These are phyloP conservation scores for Climacium dendroides DNA, from an alignment of 225 moss, liverwort and hornwort species.

Conservation along the genomic window DNA sequence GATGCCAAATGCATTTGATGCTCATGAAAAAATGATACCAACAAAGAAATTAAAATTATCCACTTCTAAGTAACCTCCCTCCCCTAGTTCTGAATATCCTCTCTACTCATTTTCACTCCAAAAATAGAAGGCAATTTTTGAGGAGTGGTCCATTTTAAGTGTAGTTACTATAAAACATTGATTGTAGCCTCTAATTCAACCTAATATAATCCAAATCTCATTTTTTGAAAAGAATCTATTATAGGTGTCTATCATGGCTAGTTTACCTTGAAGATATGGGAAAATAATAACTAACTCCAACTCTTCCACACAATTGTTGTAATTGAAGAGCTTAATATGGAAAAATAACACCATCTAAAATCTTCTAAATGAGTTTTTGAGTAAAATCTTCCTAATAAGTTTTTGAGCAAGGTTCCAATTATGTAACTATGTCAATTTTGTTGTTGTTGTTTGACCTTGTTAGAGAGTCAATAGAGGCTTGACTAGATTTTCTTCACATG, in stretches of 20 bases:
- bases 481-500: neutral
- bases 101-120: no score
- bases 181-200: neutral
- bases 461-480: fast-evolving
- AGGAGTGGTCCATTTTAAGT: no score
- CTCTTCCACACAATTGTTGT: fast-evolving
- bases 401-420: fast-evolving
- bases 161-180: no score
- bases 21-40: no score
- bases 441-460: neutral
- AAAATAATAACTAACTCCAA: neutral
- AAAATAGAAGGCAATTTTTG: no score
- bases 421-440: no score
- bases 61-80: no score
- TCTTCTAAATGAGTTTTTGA: fast-evolving
- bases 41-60: no score
- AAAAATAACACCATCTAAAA: neutral
- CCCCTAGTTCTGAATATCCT: no score
- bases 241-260: no score
- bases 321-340: fast-evolving
- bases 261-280: fast-evolving
- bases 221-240: neutral
- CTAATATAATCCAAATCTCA: neutral
- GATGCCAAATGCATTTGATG: no score
- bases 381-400: neutral